Conservation (phyloP, 331 rosid species). For the Phaseolus coccineus region DNA sequence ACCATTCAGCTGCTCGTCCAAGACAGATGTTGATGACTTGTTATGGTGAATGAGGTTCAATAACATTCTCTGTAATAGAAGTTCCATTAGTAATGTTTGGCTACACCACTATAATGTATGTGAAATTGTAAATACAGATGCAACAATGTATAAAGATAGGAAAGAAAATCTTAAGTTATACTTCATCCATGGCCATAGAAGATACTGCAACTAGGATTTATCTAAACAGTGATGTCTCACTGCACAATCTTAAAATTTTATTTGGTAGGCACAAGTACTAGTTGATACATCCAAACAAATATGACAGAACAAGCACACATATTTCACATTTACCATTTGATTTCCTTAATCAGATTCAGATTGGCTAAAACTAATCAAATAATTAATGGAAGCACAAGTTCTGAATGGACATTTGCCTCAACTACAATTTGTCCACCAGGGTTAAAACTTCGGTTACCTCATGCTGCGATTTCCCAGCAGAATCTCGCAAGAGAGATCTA, state of each 20-base stretch:
- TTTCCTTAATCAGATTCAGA: slow-evolving; percentile 22
- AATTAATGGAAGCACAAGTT: slow-evolving; percentile 18
- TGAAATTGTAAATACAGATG: neutral
- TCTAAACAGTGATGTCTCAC: slow-evolving; percentile 29
- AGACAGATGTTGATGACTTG: slow-evolving; percentile 38
- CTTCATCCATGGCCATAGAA: slow-evolving; percentile 18
- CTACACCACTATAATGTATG: slow-evolving; percentile 21
- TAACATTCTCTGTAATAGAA: slow-evolving; percentile 67
- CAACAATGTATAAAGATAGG: neutral
- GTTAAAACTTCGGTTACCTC: slow-evolving; percentile 61
- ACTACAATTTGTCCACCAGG: slow-evolving; percentile 16
- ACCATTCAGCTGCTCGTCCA: slow-evolving; percentile 38
- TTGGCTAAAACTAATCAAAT: neutral
- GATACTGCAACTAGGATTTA: slow-evolving; percentile 13
- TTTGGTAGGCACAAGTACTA: neutral
- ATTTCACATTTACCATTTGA: neutral
- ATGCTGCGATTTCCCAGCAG: slow-evolving; percentile 68
- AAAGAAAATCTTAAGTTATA: neutral
- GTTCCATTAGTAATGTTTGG: slow-evolving; percentile 33
- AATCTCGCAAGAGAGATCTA: slow-evolving; percentile 80
- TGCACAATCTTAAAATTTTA: neutral
- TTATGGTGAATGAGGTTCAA: slow-evolving; percentile 61
- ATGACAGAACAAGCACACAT: neutral
- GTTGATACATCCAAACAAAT: neutral
- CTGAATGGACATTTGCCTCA: slow-evolving; percentile 2